Percentiles rank a stretch among this genome's conserved stretches.
Evolutionary conservation across 2,329 filamentous ascomycete genomes (phyloP).

Genomic region (Metarhizium rileyi): DNA sequence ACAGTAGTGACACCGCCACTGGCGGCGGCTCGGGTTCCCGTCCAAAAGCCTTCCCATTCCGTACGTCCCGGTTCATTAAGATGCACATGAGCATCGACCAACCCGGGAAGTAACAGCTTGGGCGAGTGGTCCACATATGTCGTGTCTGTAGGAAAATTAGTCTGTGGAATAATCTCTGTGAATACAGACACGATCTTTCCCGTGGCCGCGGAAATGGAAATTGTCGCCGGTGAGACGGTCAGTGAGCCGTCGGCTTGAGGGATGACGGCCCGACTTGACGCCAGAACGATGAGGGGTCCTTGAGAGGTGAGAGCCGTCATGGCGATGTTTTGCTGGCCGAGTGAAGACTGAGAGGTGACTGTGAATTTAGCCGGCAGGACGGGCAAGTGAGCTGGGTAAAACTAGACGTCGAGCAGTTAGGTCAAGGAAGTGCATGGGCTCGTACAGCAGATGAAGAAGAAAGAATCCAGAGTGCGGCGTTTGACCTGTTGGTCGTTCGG

Average conservation of each 20-base stretch:
- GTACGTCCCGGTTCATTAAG: conserved; percentile 94
- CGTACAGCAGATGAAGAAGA: not conserved
- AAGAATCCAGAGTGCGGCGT: not conserved
- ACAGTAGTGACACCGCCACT: conserved; percentile 96
- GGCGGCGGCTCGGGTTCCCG: conserved; percentile 84
- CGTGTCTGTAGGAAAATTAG: conserved; percentile 61
- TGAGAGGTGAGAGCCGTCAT: conserved; percentile 23
- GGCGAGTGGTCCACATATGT: conserved; percentile 79
- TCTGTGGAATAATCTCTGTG: conserved; percentile 62
- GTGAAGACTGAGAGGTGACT: not conserved
- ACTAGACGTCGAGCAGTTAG: not conserved
- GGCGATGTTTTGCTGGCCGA: conserved; percentile 6
- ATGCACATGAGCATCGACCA: conserved; percentile 96
- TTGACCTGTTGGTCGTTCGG: not conserved
- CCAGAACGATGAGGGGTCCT: conserved; percentile 57
- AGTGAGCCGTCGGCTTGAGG: conserved; percentile 55
- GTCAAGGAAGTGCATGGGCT: not conserved
- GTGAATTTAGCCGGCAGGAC: not conserved
- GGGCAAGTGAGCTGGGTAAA: not conserved
- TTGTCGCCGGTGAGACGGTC: conserved; percentile 67
- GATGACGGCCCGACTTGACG: conserved; percentile 75
- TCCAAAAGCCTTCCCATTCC: conserved; percentile 98
- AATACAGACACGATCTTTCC: conserved; percentile 78
- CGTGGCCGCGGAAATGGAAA: conserved; percentile 65
- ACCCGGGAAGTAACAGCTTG: conserved; percentile 73